phyloP scores from a whole-genome alignment of 2,329 filamentous ascomycete genomes.

The Neocatenulostroma microsporum region DNA sequence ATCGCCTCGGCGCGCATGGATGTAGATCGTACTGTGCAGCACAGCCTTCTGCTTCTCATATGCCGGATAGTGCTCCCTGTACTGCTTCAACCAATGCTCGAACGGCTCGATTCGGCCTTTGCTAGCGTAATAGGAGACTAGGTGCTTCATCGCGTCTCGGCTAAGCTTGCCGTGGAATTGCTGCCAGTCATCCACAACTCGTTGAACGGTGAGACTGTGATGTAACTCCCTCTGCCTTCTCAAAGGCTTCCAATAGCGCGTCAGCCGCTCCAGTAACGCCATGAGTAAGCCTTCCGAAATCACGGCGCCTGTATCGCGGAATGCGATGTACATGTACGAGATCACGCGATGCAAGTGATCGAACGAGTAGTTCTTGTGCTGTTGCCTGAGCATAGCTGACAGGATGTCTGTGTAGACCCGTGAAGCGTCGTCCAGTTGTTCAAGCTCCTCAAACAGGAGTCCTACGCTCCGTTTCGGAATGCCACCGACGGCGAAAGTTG shows the following conservation, averaged over 20 bases:
- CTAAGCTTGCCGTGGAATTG: slow-evolving; percentile 16
- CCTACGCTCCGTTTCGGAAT: slow-evolving; percentile 8
- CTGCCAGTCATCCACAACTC: slow-evolving; percentile 22
- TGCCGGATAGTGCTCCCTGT: slow-evolving; percentile 16
- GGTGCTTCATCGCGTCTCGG: slow-evolving; percentile 10
- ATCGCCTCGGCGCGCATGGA: slow-evolving; percentile 63
- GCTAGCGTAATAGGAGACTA: slow-evolving; percentile 27
- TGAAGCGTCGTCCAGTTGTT: slow-evolving; percentile 8
- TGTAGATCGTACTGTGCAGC: slow-evolving; percentile 54
- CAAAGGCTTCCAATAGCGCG: slow-evolving; percentile 2
- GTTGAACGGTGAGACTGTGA: slow-evolving; percentile 7
- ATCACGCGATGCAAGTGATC: slow-evolving; percentile 11
- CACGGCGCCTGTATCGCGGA: slow-evolving; percentile 5
- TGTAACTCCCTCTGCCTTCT: neutral
- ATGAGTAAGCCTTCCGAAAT: slow-evolving; percentile 10
- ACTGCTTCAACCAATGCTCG: slow-evolving; percentile 27
- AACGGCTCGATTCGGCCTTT: slow-evolving; percentile 29
- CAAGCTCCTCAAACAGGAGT: slow-evolving; percentile 9
- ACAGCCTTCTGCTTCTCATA: slow-evolving; percentile 15
- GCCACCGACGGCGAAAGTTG: neutral
- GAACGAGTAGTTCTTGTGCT: slow-evolving; percentile 5
- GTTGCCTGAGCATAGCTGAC: slow-evolving; percentile 5
- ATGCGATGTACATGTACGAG: slow-evolving; percentile 12
- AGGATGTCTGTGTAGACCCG: slow-evolving; percentile 12
- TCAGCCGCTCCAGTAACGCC: slow-evolving; percentile 10